Conservation (phyloP, 2,329 filamentous ascomycete species). For the Metarhizium robertsii region DNA sequence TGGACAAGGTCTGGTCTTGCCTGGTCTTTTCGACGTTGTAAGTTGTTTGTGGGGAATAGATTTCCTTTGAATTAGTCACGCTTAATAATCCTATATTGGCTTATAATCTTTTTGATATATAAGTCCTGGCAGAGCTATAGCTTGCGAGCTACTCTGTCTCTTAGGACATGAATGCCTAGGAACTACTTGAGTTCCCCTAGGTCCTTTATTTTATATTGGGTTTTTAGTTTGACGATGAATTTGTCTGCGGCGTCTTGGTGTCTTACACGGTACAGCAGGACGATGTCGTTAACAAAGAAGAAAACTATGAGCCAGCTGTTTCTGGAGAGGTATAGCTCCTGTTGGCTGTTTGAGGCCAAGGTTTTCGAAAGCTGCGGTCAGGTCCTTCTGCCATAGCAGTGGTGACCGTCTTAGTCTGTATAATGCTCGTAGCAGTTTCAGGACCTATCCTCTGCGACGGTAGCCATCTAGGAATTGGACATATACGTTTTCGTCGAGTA, state of each 20-base stretch:
- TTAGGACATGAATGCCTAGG: neutral
- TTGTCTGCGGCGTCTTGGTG: neutral
- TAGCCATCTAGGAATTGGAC: too few relatives aligned
- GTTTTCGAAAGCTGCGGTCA: too few relatives aligned
- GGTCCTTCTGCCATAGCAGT: too few relatives aligned
- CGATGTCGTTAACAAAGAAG: too few relatives aligned
- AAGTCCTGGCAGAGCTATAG: neutral
- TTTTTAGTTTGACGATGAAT: neutral
- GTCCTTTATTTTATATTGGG: neutral
- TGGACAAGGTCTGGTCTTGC: neutral
- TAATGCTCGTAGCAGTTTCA: too few relatives aligned
- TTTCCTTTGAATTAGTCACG: neutral
- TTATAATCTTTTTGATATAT: neutral
- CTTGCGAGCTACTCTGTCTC: neutral
- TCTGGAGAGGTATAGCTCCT: too few relatives aligned
- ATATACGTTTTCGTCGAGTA: too few relatives aligned
- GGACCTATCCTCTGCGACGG: too few relatives aligned
- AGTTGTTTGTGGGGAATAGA: neutral
- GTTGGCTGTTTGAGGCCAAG: too few relatives aligned
- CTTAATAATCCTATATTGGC: neutral
- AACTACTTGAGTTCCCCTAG: neutral
- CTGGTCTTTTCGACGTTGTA: neutral
- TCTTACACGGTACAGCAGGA: too few relatives aligned
- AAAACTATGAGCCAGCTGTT: too few relatives aligned
- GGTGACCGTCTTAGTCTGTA: too few relatives aligned